Evolutionary conservation across 2,329 filamentous ascomycete genomes (phyloP).

Genomic region (Achaetomium macrosporum): DNA sequence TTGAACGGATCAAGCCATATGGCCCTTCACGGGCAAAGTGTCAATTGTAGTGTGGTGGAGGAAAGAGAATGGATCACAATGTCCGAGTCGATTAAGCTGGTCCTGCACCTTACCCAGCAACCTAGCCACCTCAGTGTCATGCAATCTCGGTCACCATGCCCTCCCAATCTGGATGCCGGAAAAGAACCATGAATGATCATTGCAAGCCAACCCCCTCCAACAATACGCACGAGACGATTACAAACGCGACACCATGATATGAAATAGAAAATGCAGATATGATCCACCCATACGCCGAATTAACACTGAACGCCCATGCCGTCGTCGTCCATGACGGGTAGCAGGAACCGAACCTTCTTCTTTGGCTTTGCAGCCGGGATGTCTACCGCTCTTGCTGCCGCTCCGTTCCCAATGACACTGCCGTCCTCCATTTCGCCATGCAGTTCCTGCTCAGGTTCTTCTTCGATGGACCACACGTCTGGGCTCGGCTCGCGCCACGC

Average conservation of each 20-base stretch:
- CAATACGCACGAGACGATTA: background rate
- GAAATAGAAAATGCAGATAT: background rate
- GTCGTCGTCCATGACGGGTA: conserved; percentile 37
- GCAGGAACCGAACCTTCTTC: conserved; percentile 52
- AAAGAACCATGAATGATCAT: background rate
- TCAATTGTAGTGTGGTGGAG: no score
- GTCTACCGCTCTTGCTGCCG: conserved; percentile 27
- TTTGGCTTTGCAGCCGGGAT: conserved; percentile 43
- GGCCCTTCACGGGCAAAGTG: no score
- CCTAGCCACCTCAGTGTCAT: no score
- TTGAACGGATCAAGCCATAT: no score
- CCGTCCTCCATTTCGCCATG: conserved; percentile 38
- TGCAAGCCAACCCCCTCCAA: background rate
- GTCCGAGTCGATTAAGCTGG: no score
- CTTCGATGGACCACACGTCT: conserved; percentile 55
- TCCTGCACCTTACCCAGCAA: no score
- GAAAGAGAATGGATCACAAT: no score
- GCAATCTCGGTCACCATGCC: no score
- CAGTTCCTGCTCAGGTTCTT: conserved; percentile 52
- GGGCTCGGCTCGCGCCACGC: conserved; percentile 55
- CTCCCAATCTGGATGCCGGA: background rate
- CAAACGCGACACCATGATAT: conserved; percentile 3
- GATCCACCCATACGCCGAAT: background rate
- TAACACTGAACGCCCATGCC: conserved; percentile 1
- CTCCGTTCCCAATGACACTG: conserved; percentile 26